These are phyloP conservation scores for Endocalyx cinctus DNA, from an alignment of 2,329 filamentous ascomycete species.

Conservation along the genomic window DNA sequence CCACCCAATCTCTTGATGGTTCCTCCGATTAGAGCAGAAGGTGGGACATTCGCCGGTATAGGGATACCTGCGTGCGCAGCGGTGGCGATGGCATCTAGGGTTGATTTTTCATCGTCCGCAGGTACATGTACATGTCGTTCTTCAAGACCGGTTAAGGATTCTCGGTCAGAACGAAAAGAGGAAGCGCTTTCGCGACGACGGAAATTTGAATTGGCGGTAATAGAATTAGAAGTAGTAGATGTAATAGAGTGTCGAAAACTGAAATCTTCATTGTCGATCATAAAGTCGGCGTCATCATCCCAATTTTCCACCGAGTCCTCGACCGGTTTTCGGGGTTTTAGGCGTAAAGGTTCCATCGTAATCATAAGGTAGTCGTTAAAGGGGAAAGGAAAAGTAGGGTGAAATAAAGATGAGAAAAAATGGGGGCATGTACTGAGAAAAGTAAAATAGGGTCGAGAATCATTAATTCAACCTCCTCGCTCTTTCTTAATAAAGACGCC, in stretches of 20 bases:
- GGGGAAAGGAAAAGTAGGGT: no score
- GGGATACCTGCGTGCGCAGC: slow-evolving; percentile 89
- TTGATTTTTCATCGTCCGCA: slow-evolving; percentile 79
- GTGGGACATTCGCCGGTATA: slow-evolving; percentile 78
- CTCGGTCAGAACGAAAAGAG: slow-evolving; percentile 78
- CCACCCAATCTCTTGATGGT: slow-evolving; percentile 87
- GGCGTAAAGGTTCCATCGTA: slow-evolving; percentile 52
- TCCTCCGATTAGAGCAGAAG: slow-evolving; percentile 84
- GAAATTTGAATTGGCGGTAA: slow-evolving; percentile 36
- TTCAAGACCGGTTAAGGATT: slow-evolving; percentile 72
- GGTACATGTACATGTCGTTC: slow-evolving; percentile 84
- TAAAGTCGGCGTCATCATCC: slow-evolving; percentile 73
- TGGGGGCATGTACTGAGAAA: no score
- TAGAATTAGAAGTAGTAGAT: slow-evolving; percentile 49
- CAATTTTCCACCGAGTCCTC: slow-evolving; percentile 68
- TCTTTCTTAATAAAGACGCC: no score
- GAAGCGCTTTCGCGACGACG: slow-evolving; percentile 73
- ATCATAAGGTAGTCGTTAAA: no score
- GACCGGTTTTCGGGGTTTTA: slow-evolving; percentile 50
- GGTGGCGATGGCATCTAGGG: slow-evolving; percentile 78
- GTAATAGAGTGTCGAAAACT: no score
- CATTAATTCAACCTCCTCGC: no score
- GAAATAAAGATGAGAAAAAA: no score
- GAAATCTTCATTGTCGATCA: slow-evolving; percentile 64
- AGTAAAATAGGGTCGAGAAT: no score